Conservation (phyloP, 1,284 basidiomycete species). For the Marasmius tenuissimus region DNA sequence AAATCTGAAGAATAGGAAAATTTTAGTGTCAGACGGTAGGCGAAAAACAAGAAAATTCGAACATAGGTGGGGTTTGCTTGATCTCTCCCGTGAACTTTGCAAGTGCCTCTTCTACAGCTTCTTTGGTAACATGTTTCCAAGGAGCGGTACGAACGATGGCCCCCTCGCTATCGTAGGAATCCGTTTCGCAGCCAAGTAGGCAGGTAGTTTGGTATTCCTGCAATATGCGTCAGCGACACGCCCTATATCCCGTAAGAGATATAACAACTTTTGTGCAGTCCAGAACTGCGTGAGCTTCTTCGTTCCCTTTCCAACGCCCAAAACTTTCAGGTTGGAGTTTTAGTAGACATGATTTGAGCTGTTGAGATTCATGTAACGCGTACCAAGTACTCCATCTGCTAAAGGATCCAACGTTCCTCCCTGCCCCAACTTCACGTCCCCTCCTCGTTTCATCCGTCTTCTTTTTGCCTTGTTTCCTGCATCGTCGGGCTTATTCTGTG, state of each 20-base stretch:
- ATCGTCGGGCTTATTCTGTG: conserved; percentile 50
- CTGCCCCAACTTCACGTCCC: conserved; percentile 81
- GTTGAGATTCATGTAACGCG: conserved; percentile 14
- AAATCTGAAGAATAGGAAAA: conserved; percentile 57
- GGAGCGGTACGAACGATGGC: conserved; percentile 73
- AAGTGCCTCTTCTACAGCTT: conserved; percentile 72
- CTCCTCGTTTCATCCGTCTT: conserved; percentile 38
- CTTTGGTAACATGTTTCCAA: conserved; percentile 84
- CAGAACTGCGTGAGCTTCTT: conserved; percentile 87
- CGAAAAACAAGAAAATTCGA: conserved; percentile 28
- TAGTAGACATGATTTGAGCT: conserved; percentile 11
- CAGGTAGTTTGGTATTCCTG: conserved; percentile 93
- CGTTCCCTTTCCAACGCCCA: conserved; percentile 90
- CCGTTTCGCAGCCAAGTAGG: conserved; percentile 91
- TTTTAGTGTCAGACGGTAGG: conserved; percentile 13
- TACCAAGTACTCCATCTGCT: conserved; percentile 90
- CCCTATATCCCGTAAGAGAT: conserved; percentile 7
- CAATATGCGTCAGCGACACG: conserved; percentile 17
- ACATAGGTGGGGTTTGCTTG: conserved; percentile 91
- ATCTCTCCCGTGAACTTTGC: conserved; percentile 87
- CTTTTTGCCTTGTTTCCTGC: conserved; percentile 31
- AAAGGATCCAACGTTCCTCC: conserved; percentile 96
- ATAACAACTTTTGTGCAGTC: conserved; percentile 83
- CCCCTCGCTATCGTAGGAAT: conserved; percentile 92
- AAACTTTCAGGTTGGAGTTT: conserved; percentile 51